These are phyloP conservation scores for Rhytidiadelphus loreus DNA, from an alignment of 225 moss, liverwort and hornwort genomes.

Conservation along the genomic window DNA sequence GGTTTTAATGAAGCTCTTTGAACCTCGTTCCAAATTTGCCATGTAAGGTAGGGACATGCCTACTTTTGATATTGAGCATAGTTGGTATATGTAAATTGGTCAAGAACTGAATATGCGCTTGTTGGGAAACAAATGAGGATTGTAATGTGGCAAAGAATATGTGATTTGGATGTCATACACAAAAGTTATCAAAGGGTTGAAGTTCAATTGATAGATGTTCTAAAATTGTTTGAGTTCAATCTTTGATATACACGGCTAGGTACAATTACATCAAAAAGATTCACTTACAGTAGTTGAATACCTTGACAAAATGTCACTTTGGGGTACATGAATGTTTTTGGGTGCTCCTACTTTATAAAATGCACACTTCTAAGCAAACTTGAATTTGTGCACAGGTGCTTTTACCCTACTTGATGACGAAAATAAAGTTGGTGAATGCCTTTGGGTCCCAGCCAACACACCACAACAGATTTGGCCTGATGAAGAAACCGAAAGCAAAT, in stretches of 20 bases:
- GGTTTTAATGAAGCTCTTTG: background rate
- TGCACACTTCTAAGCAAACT: background rate
- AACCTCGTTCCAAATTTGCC: background rate
- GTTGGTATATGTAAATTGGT: no score
- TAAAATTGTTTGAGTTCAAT: background rate
- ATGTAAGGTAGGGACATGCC: background rate
- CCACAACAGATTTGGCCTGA: slow-evolving; percentile 2
- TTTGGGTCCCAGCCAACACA: slow-evolving; percentile 2
- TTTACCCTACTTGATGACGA: slow-evolving; percentile 10
- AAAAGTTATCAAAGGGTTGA: no score
- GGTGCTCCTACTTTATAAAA: background rate
- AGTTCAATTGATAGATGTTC: background rate
- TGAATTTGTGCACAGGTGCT: background rate
- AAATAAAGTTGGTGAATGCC: slow-evolving; percentile 10
- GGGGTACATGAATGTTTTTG: background rate
- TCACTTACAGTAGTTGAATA: background rate
- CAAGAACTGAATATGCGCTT: background rate
- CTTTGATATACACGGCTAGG: background rate
- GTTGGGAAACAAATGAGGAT: background rate
- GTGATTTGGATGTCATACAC: background rate
- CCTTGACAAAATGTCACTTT: background rate
- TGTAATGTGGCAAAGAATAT: background rate
- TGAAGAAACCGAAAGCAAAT: background rate
- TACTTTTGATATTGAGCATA: background rate
- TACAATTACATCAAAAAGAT: background rate